phyloP scores from a whole-genome alignment of 208 protist genomes.

The Leishmania lainsoni region DNA sequence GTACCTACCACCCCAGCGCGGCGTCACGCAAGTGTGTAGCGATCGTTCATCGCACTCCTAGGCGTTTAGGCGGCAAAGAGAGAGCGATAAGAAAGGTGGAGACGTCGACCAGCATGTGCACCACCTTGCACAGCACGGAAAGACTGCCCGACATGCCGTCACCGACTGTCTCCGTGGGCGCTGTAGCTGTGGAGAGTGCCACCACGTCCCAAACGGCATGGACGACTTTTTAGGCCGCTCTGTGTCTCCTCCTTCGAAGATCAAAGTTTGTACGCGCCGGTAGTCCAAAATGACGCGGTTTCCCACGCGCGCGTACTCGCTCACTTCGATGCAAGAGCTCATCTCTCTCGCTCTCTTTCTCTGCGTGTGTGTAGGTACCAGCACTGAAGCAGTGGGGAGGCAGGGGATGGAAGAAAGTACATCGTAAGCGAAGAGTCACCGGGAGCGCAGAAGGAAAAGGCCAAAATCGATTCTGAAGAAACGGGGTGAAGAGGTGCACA shows the following conservation, averaged over 20 bases:
- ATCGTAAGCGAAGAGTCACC: neutral
- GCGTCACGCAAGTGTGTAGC: conserved; percentile 27
- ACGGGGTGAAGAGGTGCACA: neutral
- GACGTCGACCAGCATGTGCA: conserved; percentile 19
- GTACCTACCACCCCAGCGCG: conserved; percentile 23
- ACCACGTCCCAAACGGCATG: conserved; percentile 17
- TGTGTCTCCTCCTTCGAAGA: neutral
- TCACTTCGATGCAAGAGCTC: neutral
- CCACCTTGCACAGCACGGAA: conserved; percentile 20
- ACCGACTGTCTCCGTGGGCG: conserved; percentile 24
- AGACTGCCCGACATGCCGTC: conserved; percentile 23
- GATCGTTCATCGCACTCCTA: conserved; percentile 7
- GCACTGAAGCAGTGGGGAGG: neutral
- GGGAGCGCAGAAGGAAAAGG: neutral
- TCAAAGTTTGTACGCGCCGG: conserved; percentile 16
- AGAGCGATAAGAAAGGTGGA: conserved; percentile 28
- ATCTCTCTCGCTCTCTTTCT: neutral
- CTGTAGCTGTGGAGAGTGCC: conserved; percentile 12
- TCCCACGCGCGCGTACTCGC: conserved; percentile 13
- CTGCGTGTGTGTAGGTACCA: neutral
- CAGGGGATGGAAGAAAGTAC: neutral
- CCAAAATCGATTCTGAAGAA: neutral
- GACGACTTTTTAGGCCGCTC: neutral
- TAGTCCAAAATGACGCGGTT: conserved; percentile 22
- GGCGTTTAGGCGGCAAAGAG: conserved; percentile 25